Base-by-base conservation (phyloP, 768 basidiomycete species). In the Lactarius tabidus region DNA sequence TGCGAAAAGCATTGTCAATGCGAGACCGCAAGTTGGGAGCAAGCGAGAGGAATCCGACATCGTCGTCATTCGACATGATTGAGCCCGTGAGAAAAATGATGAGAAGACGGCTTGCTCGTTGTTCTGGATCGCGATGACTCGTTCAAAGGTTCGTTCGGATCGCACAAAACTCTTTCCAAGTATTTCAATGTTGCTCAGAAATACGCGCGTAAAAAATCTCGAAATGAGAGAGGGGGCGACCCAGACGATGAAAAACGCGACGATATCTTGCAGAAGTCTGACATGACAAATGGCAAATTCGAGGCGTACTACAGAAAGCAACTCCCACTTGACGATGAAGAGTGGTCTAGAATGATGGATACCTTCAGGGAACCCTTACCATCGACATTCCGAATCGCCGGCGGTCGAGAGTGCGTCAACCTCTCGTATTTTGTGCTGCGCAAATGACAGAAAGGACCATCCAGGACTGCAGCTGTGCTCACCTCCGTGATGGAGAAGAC, bases 341-440 rank as follows among this genome's bases (percentile, higher is more conserved):
- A 98, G 74, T 98, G 93, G 92, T 81, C 86, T 0, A 56, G 68
- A 1, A 90, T 98, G 65, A 75, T 94, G 68, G 80, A 84, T 6
- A 74, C 83, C 1, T 74, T 96, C 63, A 82, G 84, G 51, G 79
- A 79, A 31, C 90, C 91, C 41, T 78, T 98, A 45, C 97, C 97
- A 4, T 96, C 93, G 0, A 97, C 95, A 0, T 99, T 99, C 75
- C 83, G 97, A 45, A 87, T 99, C 20, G 88, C 94, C 0, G 93
- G 94, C 0, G 93, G 88, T 68, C 81, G 93, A 74, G 84, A 90
- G 95, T 95, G 74, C 63, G 80, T 69, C n/a, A 41, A 17, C 28
- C 26, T 55, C 60, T 45, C 35, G 41, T 15, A 61, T 15, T 63
- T 33, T 51, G 31, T 31, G 26, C 15, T 35, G 68, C 79, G 77